phyloP scores from a whole-genome alignment of 345 rosid genomes.

The Hypericum androsaemum region DNA sequence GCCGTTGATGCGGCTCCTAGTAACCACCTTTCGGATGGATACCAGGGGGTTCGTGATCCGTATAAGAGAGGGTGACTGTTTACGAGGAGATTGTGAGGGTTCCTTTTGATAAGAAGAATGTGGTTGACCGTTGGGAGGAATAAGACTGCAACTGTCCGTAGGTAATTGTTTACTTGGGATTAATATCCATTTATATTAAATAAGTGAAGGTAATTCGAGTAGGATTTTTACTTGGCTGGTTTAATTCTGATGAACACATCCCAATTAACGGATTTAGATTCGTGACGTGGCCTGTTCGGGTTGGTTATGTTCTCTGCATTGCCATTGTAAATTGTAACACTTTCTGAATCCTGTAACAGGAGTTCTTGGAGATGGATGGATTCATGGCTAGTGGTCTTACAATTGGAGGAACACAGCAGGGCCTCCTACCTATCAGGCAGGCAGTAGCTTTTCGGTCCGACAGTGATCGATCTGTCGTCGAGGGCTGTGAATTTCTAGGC shows the following conservation, averaged over 20 bases:
- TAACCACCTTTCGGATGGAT: slow-evolving; percentile 18
- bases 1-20: slow-evolving; percentile 80
- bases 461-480: slow-evolving; percentile 61
- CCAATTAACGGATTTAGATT: too few species aligned
- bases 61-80: slow-evolving; percentile 50
- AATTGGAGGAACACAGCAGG: slow-evolving; percentile 77
- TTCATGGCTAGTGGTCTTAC: slow-evolving; percentile 90
- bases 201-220: background rate
- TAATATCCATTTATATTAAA: background rate
- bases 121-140: slow-evolving; percentile 78
- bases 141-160: slow-evolving; percentile 87
- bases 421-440: slow-evolving; percentile 79
- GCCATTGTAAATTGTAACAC: background rate
- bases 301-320: too few species aligned
- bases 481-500: slow-evolving; percentile 82
- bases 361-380: slow-evolving; percentile 88
- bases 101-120: slow-evolving; percentile 67
- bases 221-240: background rate
- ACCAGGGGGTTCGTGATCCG: slow-evolving; percentile 56
- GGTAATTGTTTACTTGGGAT: background rate
- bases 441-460: slow-evolving; percentile 92
- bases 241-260: too few species aligned
- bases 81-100: slow-evolving; percentile 70
- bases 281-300: too few species aligned
- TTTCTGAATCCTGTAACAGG: slow-evolving; percentile 28